Base-by-base conservation (phyloP, 495 filamentous ascomycete genomes). In the Lophiotrema nucula region DNA sequence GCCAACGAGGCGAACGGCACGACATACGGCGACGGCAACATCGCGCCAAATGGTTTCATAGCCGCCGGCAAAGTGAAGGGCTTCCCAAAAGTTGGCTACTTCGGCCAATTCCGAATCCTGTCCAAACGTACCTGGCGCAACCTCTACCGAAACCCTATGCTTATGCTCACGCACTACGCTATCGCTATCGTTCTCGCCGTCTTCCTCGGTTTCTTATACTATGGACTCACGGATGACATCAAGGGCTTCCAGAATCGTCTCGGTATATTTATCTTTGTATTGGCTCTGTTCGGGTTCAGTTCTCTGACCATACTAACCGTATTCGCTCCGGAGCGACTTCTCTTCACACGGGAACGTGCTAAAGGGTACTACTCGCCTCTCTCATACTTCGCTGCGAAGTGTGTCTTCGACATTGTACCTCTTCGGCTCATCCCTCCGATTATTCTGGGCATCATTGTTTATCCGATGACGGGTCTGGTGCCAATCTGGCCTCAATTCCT, bases 111-210 rank as follows among this genome's bases (percentile, higher is more conserved):
- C 71, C 66, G 82, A 26, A 96, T 99, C 63, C 78, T 99, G 22
- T 95, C 90, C 5, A 80, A 83, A 63, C 83, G 93, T 25, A 99
- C 95, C 0, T 97, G 95, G 95, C 88, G 86, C 57, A 99, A 99
- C 65, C 83, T 99, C 2, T 97, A 99, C 74, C 85, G 93, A 35
- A 97, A 99, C 71, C 93, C 93, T 16, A 91, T 97, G 84, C 76
- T 99, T 42, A 99, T 99, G 93, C 81, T 99, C 44, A 96, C 95
- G 0, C 93, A 99, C 75, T 99, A 99, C 70, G 92, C 92, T n/a
- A 97, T 97, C 62, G 89, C 93, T 19, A 97, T 99, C 59, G 74
- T 97, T 1, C 81, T 99, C 12, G 93, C 92, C 16, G 92, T 96
- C 23, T 84, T 99, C 47, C 91, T 90, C 27, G 93, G 93, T 16